Conservation (phyloP, 495 filamentous ascomycete species). For the Mycothermus thermophilus region DNA sequence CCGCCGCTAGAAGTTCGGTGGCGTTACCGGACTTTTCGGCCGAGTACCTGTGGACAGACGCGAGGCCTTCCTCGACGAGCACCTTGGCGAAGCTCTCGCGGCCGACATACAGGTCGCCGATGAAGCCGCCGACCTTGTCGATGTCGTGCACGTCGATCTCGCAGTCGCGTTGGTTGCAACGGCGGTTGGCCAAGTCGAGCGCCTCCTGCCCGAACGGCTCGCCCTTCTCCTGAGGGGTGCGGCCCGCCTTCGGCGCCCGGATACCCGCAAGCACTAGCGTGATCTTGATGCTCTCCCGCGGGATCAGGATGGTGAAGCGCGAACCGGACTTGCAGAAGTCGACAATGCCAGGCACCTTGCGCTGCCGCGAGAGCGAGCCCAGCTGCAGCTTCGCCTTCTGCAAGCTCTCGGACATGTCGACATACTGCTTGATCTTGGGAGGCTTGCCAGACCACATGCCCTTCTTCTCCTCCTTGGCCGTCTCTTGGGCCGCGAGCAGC, state of each 20-base stretch:
- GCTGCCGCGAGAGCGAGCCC: conserved; percentile 72
- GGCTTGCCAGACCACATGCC: conserved; percentile 89
- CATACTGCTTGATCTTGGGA: conserved; percentile 61
- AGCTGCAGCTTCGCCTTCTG: conserved; percentile 93
- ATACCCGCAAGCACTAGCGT: conserved; percentile 93
- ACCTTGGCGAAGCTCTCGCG: conserved; percentile 92
- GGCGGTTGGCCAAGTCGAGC: conserved; percentile 72
- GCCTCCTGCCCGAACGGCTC: conserved; percentile 96
- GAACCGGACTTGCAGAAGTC: conserved; percentile 96
- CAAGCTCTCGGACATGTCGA: conserved; percentile 79
- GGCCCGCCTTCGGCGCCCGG: conserved; percentile 80
- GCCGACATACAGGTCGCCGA: conserved; percentile 85
- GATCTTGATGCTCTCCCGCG: conserved; percentile 84
- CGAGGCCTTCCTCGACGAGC: conserved; percentile 86
- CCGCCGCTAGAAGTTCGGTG: conserved; percentile 73
- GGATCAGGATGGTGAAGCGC: conserved; percentile 83
- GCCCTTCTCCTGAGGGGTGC: conserved; percentile 62
- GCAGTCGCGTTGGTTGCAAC: conserved; percentile 87
- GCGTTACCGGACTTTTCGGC: conserved; percentile 89
- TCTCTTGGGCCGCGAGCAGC: conserved; percentile 75
- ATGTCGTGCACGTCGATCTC: conserved; percentile 92
- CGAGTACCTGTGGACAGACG: conserved; percentile 83
- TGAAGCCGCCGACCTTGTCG: conserved; percentile 95
- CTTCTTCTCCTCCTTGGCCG: conserved; percentile 65
- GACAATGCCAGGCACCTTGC: conserved; percentile 84